phyloP scores from a whole-genome alignment of 257 asterid genomes.

The Mitragyna speciosa region DNA sequence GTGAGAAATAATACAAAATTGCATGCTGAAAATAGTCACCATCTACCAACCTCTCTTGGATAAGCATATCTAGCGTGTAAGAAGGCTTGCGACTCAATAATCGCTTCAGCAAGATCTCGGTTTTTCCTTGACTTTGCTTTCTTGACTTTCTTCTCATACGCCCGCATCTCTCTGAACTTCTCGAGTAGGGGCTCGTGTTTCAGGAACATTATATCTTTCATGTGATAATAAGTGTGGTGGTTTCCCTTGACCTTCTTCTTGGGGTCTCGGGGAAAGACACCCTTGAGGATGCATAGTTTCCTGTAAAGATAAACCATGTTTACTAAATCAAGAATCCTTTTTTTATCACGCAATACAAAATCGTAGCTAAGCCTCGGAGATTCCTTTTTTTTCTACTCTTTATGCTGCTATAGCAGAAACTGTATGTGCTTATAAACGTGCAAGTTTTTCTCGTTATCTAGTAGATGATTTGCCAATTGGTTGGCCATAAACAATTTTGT shows the following conservation, averaged over 20 bases:
- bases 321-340: not conserved
- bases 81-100: conserved; percentile 71
- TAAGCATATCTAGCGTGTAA: conserved; percentile 78
- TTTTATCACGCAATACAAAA: not conserved
- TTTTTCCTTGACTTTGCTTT: conserved; percentile 86
- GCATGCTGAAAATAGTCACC: not conserved
- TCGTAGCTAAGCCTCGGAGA: too few relatives aligned
- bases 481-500: not conserved
- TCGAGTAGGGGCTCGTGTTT: conserved; percentile 84
- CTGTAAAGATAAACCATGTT: conserved; percentile 23
- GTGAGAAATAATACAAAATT: not conserved
- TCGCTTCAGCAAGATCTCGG: conserved; percentile 78
- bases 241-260: conserved; percentile 97
- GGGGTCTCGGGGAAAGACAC: conserved; percentile 91
- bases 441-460: not conserved
- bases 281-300: conserved; percentile 72
- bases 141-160: conserved; percentile 74
- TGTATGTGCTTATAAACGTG: not conserved
- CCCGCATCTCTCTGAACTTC: conserved; percentile 68
- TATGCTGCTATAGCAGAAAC: not conserved
- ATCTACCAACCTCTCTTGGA: conserved; percentile 63
- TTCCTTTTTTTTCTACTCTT: not conserved
- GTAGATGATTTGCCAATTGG: not conserved
- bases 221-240: conserved; percentile 91
- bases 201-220: conserved; percentile 83